A percentile compares a stretch with the other conserved stretches of the same genome.
phyloP scores from a whole-genome alignment of 306 rosid species.

The Betula pendula region DNA sequence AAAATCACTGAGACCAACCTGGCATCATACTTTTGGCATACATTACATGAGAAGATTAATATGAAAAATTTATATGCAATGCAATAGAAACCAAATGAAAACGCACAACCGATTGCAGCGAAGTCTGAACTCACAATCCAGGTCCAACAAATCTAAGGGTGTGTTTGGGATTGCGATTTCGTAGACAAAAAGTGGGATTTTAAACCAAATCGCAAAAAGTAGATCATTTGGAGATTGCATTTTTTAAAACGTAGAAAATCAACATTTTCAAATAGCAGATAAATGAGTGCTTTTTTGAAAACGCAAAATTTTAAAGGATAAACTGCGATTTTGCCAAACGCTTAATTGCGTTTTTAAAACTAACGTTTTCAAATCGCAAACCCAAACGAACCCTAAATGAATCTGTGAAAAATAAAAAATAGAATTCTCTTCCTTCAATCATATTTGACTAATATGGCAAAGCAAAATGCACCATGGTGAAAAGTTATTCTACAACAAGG shows the following conservation, averaged over 20 bases:
- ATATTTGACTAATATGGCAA: not conserved
- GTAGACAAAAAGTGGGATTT: no score
- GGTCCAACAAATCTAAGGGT: not conserved
- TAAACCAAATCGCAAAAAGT: no score
- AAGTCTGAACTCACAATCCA: not conserved
- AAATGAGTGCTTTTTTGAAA: no score
- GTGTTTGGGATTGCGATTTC: no score
- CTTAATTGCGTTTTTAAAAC: no score
- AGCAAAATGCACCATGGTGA: not conserved
- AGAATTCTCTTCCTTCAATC: not conserved
- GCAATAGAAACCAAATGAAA: not conserved
- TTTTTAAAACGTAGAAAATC: no score
- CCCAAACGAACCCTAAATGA: not conserved
- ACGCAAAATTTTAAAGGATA: no score
- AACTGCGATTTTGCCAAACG: no score
- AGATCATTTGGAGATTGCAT: no score
- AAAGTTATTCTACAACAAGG: not conserved
- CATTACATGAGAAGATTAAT: not conserved
- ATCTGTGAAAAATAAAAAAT: not conserved
- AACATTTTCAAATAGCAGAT: no score
- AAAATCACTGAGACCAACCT: not conserved
- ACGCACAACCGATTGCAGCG: not conserved
- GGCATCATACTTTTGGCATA: conserved; percentile 6
- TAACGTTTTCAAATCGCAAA: no score
- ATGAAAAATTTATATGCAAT: not conserved